These are phyloP conservation scores for Lasiosphaeria ovina DNA, from an alignment of 495 filamentous ascomycete genomes.

Conservation along the genomic window DNA sequence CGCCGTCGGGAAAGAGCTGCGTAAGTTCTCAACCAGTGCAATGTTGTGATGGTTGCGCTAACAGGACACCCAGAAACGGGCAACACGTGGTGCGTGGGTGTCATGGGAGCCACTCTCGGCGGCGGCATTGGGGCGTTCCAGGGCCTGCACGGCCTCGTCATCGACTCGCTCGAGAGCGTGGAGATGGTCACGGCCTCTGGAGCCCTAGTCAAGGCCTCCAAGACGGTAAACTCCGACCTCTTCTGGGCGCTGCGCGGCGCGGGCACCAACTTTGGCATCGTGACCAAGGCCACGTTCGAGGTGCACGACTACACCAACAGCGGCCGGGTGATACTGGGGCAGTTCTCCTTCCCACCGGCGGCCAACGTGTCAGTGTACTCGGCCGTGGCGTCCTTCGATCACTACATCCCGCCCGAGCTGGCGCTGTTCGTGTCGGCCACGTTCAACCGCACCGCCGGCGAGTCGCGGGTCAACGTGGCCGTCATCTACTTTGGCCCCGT, in stretches of 20 bases:
- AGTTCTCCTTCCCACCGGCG: neutral
- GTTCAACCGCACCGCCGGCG: neutral
- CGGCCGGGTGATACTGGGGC: neutral
- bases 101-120: constrained; percentile 41
- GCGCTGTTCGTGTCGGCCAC: neutral
- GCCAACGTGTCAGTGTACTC: neutral
- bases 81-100: constrained; percentile 28
- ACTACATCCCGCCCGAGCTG: neutral
- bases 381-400: neutral
- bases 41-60: neutral
- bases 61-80: constrained; percentile 4
- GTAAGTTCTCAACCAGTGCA: neutral
- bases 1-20: constrained; percentile 10
- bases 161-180: constrained; percentile 32
- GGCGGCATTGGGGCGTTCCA: constrained; percentile 37
- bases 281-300: constrained; percentile 26
- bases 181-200: constrained; percentile 32
- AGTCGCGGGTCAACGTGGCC: neutral
- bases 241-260: constrained; percentile 28
- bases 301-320: constrained; percentile 11
- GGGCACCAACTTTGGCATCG: constrained; percentile 47
- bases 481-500: constrained; percentile 1
- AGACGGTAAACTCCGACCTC: constrained; percentile 40
- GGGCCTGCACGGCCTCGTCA: constrained; percentile 36
- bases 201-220: constrained; percentile 31